Evolutionary conservation across 2,329 filamentous ascomycete genomes (phyloP).

Genomic region (Pseudogymnoascus sp.): DNA sequence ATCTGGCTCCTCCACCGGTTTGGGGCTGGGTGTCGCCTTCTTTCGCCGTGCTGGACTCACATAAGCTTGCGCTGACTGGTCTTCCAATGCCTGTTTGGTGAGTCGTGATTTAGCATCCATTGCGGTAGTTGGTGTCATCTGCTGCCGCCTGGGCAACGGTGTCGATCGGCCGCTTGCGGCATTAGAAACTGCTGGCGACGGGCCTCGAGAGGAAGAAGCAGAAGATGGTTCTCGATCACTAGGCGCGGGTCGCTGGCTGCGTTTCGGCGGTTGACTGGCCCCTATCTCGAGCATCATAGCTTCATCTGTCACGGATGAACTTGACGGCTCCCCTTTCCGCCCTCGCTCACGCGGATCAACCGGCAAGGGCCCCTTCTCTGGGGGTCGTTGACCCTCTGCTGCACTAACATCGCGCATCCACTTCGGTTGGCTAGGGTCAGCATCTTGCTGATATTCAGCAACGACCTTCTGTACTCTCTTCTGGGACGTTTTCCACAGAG

Average conservation of each 20-base stretch:
- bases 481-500: slow-evolving; percentile 87
- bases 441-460: slow-evolving; percentile 70
- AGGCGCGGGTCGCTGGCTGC: slow-evolving; percentile 21
- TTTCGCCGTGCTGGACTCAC: slow-evolving; percentile 79
- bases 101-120: slow-evolving; percentile 53
- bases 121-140: slow-evolving; percentile 34
- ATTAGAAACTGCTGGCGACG: slow-evolving; percentile 41
- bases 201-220: slow-evolving; percentile 34
- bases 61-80: slow-evolving; percentile 75
- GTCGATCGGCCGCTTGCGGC: slow-evolving; percentile 36
- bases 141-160: slow-evolving; percentile 53
- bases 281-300: slow-evolving; percentile 72
- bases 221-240: slow-evolving; percentile 18
- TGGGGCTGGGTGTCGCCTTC: slow-evolving; percentile 42
- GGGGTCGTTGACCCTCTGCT: slow-evolving; percentile 27
- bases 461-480: slow-evolving; percentile 91
- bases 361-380: slow-evolving; percentile 30
- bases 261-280: slow-evolving; percentile 43
- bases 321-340: slow-evolving; percentile 14
- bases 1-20: slow-evolving; percentile 46
- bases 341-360: slow-evolving; percentile 26
- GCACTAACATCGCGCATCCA: slow-evolving; percentile 76
- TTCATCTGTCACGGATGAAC: slow-evolving; percentile 51
- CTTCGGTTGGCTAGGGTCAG: slow-evolving; percentile 73
- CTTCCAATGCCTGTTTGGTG: slow-evolving; percentile 65